A percentile compares a stretch with the other conserved stretches of the same genome.
Conservation (phyloP, 2,329 filamentous ascomycete species). For the Aureobasidium sp. region DNA sequence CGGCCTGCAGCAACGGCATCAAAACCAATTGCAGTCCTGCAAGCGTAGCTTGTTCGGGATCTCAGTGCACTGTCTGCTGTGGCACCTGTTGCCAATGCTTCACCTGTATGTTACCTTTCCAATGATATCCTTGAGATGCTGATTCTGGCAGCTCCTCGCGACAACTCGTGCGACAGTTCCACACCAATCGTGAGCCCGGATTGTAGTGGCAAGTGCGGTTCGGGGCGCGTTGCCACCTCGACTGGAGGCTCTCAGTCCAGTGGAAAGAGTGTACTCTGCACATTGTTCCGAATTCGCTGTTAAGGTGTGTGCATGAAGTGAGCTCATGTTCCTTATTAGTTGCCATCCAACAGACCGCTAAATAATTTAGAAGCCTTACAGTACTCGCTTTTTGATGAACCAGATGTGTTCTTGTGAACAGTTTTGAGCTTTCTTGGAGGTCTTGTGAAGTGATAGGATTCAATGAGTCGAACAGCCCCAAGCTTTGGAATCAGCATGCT, state of each 20-base stretch:
- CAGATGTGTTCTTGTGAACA: too few species aligned
- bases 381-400: too few species aligned
- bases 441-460: too few species aligned
- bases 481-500: too few species aligned
- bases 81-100: constrained; percentile 4
- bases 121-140: too few species aligned
- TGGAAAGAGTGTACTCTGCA: not conserved
- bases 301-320: too few species aligned
- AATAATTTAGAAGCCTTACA: too few species aligned
- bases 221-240: not conserved
- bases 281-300: not conserved
- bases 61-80: constrained; percentile 1
- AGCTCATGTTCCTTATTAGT: too few species aligned
- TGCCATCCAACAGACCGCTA: too few species aligned
- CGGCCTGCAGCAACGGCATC: not conserved
- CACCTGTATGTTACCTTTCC: not conserved
- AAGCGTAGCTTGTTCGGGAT: not conserved
- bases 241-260: not conserved
- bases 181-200: not conserved
- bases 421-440: too few species aligned
- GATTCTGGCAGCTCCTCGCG: not conserved
- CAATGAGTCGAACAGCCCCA: too few species aligned
- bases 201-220: not conserved
- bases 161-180: not conserved
- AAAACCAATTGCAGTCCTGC: not conserved